Evolutionary conservation across 257 asterid species (phyloP), one percentile per base, ranked within the genome.

Genomic region (Primulina eburnea): DNA sequence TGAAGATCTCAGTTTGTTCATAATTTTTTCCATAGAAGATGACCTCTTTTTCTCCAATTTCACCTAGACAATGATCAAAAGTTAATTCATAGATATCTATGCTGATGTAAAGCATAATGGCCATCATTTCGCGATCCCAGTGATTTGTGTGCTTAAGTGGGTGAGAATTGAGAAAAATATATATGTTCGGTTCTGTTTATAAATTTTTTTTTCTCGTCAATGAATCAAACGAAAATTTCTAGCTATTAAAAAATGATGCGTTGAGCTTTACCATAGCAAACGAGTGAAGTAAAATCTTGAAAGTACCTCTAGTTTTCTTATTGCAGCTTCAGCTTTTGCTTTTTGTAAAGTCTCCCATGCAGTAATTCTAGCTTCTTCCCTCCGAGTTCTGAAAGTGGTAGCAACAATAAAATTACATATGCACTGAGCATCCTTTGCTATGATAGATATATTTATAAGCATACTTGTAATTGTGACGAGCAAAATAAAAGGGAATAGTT

Each of bases 11-110:
- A 94, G 81, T 82, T 89, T 94, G 64, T 81, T 89, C 97, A 89
- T 80, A 60, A 94, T 94, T 82, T 83, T 94, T 81, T 86, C 97
- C 92, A 94, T 88, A 33, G 99, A 91, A 30, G 97, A 81, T 10
- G 99, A 88, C 78, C 96, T 88, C 95, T 88, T 94, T 83, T 91
- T 94, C 74, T 94, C 98, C 90, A 94, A 33, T 81, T 94, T 89
- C 97, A 94, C 84, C 99, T 94, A 78, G 81, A 75, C 12, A 64
- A 50, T 21, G 24, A 21, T 21, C 24, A 21, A 21, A 21, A 21
- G 24, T 21, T 21, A 21, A 21, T 21, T 21, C 24, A 21, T 21
- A 21, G 24, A 21, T 21, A 1, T 21, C 24, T 21, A 21, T 21
- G 24, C 24, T 21, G 24, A 21, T 21, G 24, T 21, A 21, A 21